A percentile compares a stretch with the other conserved stretches of the same genome.
phyloP scores from a whole-genome alignment of 805 yeast genomes.

The Yamadazyma olivae region DNA sequence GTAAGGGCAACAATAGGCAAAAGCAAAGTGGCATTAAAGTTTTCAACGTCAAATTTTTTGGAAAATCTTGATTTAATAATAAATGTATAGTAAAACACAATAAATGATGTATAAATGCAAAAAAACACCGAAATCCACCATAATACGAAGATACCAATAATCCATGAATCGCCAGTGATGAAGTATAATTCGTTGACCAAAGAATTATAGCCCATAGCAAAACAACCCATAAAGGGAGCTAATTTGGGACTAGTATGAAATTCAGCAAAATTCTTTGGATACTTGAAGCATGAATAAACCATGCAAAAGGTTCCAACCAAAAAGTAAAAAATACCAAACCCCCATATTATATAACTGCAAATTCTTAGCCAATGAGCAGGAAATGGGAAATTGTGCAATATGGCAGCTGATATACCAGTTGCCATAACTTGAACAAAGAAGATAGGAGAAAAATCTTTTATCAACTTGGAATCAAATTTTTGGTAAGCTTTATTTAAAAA shows the following conservation, averaged over 20 bases:
- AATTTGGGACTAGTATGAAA: conserved; percentile 35
- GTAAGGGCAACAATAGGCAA: conserved; percentile 80
- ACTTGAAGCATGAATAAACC: conserved; percentile 34
- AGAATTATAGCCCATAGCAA: conserved; percentile 76
- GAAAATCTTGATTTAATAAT: conserved; percentile 30
- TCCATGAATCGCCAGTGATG: conserved; percentile 42
- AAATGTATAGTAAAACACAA: conserved; percentile 51
- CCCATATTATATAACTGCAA: conserved; percentile 63
- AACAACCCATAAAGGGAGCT: conserved; percentile 71
- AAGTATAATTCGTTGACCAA: conserved; percentile 54
- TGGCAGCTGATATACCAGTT: conserved; percentile 64
- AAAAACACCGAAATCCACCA: conserved; percentile 71
- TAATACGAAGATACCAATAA: conserved; percentile 44
- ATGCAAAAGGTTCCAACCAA: conserved; percentile 42
- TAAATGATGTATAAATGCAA: conserved; percentile 60
- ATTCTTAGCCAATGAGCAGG: conserved; percentile 54
- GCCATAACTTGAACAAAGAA: conserved; percentile 85
- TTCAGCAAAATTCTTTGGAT: conserved; percentile 18
- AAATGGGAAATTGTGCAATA: conserved; percentile 67
- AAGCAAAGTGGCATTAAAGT: conserved; percentile 56
- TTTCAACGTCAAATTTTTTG: conserved; percentile 15
- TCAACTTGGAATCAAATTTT: background rate
- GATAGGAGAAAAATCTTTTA: conserved; percentile 33
- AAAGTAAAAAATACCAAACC: conserved; percentile 49
- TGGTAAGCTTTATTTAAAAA: background rate